These are phyloP conservation scores for Geum urbanum DNA, from an alignment of 306 rosid species.

Conservation along the genomic window DNA sequence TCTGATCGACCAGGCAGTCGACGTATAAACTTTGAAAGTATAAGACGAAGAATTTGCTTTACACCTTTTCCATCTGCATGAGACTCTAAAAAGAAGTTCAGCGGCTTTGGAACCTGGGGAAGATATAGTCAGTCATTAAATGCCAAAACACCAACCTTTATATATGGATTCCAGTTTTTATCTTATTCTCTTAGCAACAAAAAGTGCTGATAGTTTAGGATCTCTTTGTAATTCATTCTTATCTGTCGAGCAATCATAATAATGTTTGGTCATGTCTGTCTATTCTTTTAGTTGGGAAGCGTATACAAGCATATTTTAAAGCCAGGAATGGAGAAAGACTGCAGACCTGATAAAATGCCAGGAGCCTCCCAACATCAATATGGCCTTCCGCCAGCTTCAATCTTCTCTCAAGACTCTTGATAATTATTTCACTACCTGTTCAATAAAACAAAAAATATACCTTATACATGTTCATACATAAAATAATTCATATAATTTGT, in stretches of 20 bases:
- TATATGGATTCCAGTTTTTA: neutral
- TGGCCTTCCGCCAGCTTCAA: conserved; percentile 80
- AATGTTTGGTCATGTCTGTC: neutral
- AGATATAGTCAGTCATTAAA: conserved; percentile 7
- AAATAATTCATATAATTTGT: neutral
- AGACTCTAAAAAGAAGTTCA: conserved; percentile 69
- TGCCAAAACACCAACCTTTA: neutral
- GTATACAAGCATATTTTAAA: neutral
- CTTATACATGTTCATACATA: neutral
- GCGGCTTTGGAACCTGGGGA: conserved; percentile 88
- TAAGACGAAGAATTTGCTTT: conserved; percentile 94
- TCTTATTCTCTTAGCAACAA: conserved; percentile 2
- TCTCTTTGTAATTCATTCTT: neutral
- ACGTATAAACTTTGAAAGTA: conserved; percentile 85
- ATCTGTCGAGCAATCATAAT: neutral
- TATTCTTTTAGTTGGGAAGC: neutral
- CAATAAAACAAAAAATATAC: conserved; percentile 10
- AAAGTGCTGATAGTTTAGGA: neutral
- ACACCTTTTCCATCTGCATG: conserved; percentile 79
- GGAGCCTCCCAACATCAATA: conserved; percentile 91
- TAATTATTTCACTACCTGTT: conserved; percentile 45
- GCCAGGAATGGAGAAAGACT: conserved; percentile 2
- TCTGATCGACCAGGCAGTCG: conserved; percentile 86
- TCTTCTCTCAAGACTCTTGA: conserved; percentile 57
- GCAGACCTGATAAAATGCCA: conserved; percentile 84